Percentiles rank a stretch among this genome's conserved stretches.
Conservation (phyloP, 768 basidiomycete genomes). For the Boletus subparvulus region DNA sequence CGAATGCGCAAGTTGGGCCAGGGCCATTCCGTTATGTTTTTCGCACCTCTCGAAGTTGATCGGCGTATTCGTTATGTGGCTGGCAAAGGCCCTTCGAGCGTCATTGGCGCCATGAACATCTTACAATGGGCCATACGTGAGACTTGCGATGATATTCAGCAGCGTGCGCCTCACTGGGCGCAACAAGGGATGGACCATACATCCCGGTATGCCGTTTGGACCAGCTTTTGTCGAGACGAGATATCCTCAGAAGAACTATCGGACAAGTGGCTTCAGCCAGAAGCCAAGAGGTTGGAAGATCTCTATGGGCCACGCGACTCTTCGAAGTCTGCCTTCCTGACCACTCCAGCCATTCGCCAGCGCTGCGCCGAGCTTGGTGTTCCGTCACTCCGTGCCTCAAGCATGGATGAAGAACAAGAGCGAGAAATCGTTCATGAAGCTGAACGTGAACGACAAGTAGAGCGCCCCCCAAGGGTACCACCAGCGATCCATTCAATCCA, state of each 20-base stretch:
- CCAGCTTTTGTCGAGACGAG: not conserved
- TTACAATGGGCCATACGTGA: slow-evolving; percentile 45
- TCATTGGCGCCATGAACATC: slow-evolving; percentile 30
- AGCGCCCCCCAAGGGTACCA: slow-evolving; percentile 33
- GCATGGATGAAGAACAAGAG: slow-evolving; percentile 50
- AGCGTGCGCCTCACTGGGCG: slow-evolving; percentile 42
- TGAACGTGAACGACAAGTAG: slow-evolving; percentile 40
- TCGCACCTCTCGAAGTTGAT: slow-evolving; percentile 44
- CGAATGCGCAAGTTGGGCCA: slow-evolving; percentile 50
- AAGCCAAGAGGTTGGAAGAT: slow-evolving; percentile 38
- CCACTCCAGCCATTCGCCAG: slow-evolving; percentile 7
- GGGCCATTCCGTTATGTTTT: slow-evolving; percentile 49
- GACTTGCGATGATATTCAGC: slow-evolving; percentile 43
- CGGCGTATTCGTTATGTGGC: slow-evolving; percentile 32
- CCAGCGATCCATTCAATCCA: slow-evolving; percentile 25
- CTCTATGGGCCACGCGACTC: slow-evolving; percentile 27
- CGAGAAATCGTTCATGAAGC: slow-evolving; percentile 46
- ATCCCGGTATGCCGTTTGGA: slow-evolving; percentile 19
- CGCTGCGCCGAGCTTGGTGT: slow-evolving; percentile 21
- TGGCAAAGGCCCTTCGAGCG: slow-evolving; percentile 2
- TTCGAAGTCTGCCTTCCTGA: not conserved
- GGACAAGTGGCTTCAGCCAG: slow-evolving; percentile 40
- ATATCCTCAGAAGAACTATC: slow-evolving; percentile 1
- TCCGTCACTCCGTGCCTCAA: slow-evolving; percentile 10
- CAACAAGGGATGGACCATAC: slow-evolving; percentile 34